Conservation (phyloP, 192 early-diverging fungal species). For the Umbelopsis ramanniana region DNA sequence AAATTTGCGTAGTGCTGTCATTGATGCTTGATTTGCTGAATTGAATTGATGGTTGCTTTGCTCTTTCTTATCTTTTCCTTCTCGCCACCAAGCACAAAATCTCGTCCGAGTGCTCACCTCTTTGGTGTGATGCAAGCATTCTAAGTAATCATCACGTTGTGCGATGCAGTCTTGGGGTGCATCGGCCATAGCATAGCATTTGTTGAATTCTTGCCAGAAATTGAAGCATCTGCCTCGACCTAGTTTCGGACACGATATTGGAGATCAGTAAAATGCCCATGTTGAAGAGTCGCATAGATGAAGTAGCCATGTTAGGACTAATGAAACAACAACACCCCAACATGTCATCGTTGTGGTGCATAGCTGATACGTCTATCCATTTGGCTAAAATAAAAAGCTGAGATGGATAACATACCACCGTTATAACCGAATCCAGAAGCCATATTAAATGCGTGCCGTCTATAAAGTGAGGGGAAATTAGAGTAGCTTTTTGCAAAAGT, state of each 20-base stretch:
- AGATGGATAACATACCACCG: slow-evolving; percentile 26
- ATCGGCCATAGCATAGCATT: slow-evolving; percentile 88
- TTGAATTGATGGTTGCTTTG: neutral
- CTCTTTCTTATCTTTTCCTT: neutral
- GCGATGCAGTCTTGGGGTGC: slow-evolving; percentile 73
- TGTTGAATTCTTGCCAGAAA: slow-evolving; percentile 97
- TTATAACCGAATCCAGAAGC: slow-evolving; percentile 35
- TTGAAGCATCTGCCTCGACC: slow-evolving; percentile 92
- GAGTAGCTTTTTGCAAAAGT: neutral
- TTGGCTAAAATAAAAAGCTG: neutral
- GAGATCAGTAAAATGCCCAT: neutral
- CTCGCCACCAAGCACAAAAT: neutral
- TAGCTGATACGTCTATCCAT: neutral
- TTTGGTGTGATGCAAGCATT: slow-evolving; percentile 96
- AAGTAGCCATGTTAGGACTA: too few relatives aligned
- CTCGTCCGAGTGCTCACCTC: slow-evolving; percentile 61
- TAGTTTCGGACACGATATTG: slow-evolving; percentile 28
- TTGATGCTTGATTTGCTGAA: too few relatives aligned
- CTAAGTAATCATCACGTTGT: slow-evolving; percentile 92
- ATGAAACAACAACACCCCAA: too few relatives aligned
- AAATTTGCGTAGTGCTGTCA: too few relatives aligned
- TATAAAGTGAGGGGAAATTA: slow-evolving; percentile 1
- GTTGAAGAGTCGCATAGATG: neutral
- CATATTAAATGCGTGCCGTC: slow-evolving; percentile 22
- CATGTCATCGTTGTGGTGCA: neutral